These are phyloP conservation scores for Phytophthora chlamydospora DNA, from an alignment of 352 stramenopile species.

Conservation along the genomic window DNA sequence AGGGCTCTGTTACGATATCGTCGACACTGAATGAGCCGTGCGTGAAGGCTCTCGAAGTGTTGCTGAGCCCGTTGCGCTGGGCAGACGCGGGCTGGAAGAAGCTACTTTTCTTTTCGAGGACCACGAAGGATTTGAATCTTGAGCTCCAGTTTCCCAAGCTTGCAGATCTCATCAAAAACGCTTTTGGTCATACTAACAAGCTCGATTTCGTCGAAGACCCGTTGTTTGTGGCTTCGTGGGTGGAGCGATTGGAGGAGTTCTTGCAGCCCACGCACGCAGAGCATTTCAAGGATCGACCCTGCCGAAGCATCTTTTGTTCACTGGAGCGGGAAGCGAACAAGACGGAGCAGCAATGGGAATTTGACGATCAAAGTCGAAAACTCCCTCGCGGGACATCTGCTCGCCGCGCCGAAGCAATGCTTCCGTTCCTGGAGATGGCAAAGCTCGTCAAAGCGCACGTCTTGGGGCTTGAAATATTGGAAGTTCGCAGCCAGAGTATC, in stretches of 20 bases:
- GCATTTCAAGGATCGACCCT: conserved; percentile 52
- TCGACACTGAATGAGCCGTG: conserved; percentile 37
- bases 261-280: conserved; percentile 42
- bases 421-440: conserved; percentile 32
- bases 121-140: conserved; percentile 45
- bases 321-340: conserved; percentile 57
- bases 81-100: conserved; percentile 39
- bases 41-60: conserved; percentile 25
- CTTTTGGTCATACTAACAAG: neutral
- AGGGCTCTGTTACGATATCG: conserved; percentile 35
- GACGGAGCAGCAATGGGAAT: conserved; percentile 57
- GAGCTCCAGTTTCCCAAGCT: conserved; percentile 44
- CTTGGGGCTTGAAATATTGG: conserved; percentile 46
- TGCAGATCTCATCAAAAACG: conserved; percentile 22
- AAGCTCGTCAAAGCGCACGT: conserved; percentile 39
- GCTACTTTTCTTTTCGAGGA: conserved; percentile 38
- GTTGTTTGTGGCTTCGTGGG: conserved; percentile 29
- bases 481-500: conserved; percentile 44
- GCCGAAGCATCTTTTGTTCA: conserved; percentile 66
- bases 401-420: conserved; percentile 20
- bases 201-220: conserved; percentile 30
- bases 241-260: conserved; percentile 42
- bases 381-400: conserved; percentile 46
- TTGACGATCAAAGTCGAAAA: conserved; percentile 57
- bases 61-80: conserved; percentile 48